These are phyloP conservation scores for Chrysopogon serrulatus DNA, from an alignment of 176 grass and related monocot species.

Conservation along the genomic window DNA sequence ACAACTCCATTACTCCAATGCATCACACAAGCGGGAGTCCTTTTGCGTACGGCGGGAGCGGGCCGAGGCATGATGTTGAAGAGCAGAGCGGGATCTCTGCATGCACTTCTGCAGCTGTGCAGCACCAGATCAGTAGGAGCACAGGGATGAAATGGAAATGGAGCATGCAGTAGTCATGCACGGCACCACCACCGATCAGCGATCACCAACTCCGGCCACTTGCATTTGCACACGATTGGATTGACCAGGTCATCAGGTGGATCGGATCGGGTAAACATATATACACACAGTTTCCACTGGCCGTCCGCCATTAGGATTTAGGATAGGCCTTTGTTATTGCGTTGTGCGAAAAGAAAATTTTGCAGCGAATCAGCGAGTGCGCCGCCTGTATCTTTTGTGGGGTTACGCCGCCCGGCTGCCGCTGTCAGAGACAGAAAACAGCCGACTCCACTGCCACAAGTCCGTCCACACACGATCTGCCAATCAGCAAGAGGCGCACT, in stretches of 20 bases:
- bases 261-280: background rate
- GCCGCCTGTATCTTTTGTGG: background rate
- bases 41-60: no score
- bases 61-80: no score
- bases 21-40: no score
- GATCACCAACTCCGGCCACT: slow-evolving; percentile 12
- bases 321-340: background rate
- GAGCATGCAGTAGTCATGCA: no score
- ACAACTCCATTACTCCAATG: no score
- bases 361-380: background rate
- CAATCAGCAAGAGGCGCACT: background rate
- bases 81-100: background rate
- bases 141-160: background rate
- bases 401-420: background rate
- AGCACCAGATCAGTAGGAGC: background rate
- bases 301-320: background rate
- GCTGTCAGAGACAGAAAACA: background rate
- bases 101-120: no score
- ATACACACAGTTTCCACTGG: background rate
- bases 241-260: background rate
- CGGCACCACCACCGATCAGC: background rate
- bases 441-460: background rate
- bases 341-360: background rate
- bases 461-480: background rate
- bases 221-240: background rate